phyloP scores from a whole-genome alignment of 2,329 filamentous ascomycete species.

The Pseudogymnoascus sp. region DNA sequence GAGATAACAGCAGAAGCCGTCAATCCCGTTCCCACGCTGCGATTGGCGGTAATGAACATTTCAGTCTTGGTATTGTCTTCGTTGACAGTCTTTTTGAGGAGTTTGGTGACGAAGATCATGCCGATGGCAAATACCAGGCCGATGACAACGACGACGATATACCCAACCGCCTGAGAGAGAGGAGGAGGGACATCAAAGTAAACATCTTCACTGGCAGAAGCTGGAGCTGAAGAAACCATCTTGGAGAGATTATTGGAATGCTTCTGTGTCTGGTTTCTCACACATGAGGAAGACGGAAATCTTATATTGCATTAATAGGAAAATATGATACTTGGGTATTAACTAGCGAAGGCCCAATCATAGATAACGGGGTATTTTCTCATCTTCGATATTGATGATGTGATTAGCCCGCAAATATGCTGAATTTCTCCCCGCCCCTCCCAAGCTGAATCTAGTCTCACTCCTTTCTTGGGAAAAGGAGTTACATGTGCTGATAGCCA shows the following conservation, averaged over 20 bases:
- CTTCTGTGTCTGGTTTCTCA: neutral
- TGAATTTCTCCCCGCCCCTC: neutral
- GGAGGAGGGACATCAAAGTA: constrained; percentile 25
- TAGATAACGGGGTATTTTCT: too few relatives aligned
- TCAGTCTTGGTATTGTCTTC: constrained; percentile 47
- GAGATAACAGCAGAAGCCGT: constrained; percentile 48
- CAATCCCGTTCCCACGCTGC: constrained; percentile 42
- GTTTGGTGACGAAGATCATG: constrained; percentile 41
- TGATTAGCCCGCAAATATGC: neutral
- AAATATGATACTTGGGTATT: neutral
- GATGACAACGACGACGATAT: constrained; percentile 36
- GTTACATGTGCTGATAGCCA: too few relatives aligned
- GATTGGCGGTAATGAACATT: constrained; percentile 50
- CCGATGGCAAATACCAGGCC: constrained; percentile 35
- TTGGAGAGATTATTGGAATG: neutral
- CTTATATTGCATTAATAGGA: neutral
- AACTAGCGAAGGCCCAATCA: too few relatives aligned
- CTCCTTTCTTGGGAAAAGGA: neutral
- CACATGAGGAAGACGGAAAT: neutral
- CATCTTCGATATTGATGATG: neutral
- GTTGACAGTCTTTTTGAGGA: constrained; percentile 41
- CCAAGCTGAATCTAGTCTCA: neutral
- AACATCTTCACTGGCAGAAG: neutral
- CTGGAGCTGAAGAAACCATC: neutral
- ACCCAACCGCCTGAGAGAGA: constrained; percentile 34